Percentiles rank a stretch among this genome's conserved stretches.
These are phyloP conservation scores for Strobilomyces echinocephalus DNA, from an alignment of 768 basidiomycete genomes.

Conservation along the genomic window DNA sequence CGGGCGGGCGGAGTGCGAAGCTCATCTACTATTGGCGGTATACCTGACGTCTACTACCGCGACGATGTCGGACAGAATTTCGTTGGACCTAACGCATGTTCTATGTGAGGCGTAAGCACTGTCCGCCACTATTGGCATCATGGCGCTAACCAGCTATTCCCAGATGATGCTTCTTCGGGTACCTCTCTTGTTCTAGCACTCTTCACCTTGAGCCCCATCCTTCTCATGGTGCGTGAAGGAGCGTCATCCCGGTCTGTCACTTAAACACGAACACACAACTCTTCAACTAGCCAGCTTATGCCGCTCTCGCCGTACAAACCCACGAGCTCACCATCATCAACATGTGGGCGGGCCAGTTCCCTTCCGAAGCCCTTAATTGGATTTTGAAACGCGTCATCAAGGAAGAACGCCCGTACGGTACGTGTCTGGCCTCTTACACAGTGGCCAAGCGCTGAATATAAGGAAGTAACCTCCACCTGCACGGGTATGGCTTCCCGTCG, in stretches of 20 bases:
- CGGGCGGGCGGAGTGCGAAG: too few species aligned
- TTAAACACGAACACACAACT: constrained; percentile 2
- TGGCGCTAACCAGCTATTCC: neutral
- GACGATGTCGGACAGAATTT: constrained; percentile 28
- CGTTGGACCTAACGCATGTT: constrained; percentile 65
- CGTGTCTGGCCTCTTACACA: constrained; percentile 14
- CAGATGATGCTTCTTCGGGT: constrained; percentile 60
- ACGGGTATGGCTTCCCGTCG: constrained; percentile 83
- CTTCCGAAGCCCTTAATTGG: constrained; percentile 67
- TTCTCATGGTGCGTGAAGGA: constrained; percentile 56
- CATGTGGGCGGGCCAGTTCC: constrained; percentile 80
- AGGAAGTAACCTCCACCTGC: constrained; percentile 24
- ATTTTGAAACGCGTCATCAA: constrained; percentile 63
- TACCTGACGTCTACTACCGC: neutral
- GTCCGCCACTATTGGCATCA: neutral
- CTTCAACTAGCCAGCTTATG: constrained; percentile 64
- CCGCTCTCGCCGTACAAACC: constrained; percentile 65
- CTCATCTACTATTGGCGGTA: too few species aligned
- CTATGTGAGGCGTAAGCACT: constrained; percentile 41
- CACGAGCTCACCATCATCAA: constrained; percentile 75
- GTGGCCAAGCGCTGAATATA: constrained; percentile 6
- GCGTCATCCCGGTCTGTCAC: neutral
- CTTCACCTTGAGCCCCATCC: constrained; percentile 63
- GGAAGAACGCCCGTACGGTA: constrained; percentile 65
- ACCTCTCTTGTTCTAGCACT: constrained; percentile 56